A percentile compares a stretch with the other conserved stretches of the same genome.
Conservation (phyloP, 352 stramenopile species). For the Phytopythium cucurbitacearum region DNA sequence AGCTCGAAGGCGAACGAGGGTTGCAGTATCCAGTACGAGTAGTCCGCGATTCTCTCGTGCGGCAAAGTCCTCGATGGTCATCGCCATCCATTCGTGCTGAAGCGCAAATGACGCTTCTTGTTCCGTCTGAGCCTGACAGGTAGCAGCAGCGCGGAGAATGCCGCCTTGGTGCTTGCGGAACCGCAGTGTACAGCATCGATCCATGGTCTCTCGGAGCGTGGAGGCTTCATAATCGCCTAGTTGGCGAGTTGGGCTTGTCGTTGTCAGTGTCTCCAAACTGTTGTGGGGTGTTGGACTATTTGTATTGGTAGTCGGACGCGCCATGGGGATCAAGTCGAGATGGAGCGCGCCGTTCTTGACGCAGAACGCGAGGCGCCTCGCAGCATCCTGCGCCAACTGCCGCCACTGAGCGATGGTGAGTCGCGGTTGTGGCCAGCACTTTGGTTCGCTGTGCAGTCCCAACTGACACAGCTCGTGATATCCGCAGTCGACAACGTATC, state of each 20-base stretch:
- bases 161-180: not conserved
- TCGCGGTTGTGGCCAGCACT: constrained; percentile 1
- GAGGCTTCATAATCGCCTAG: too few species aligned
- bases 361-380: constrained; percentile 24
- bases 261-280: too few species aligned
- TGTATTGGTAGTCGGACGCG: not conserved
- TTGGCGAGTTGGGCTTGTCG: too few species aligned
- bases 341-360: constrained; percentile 26
- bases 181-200: not conserved
- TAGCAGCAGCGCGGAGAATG: not conserved
- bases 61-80: constrained; percentile 45
- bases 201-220: not conserved
- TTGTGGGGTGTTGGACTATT: not conserved
- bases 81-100: constrained; percentile 41
- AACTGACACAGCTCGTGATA: constrained; percentile 22
- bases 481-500: constrained; percentile 44
- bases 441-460: not conserved
- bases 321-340: constrained; percentile 1
- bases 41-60: constrained; percentile 36
- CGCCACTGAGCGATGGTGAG: constrained; percentile 23
- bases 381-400: constrained; percentile 11
- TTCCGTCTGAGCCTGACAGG: not conserved
- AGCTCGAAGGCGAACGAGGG: constrained; percentile 22
- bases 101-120: not conserved
- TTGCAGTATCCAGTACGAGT: constrained; percentile 34